Evolutionary conservation across 2,329 filamentous ascomycete species (phyloP), one percentile per base, ranked within the genome.

Genomic region (Celoporthe dispersa): DNA sequence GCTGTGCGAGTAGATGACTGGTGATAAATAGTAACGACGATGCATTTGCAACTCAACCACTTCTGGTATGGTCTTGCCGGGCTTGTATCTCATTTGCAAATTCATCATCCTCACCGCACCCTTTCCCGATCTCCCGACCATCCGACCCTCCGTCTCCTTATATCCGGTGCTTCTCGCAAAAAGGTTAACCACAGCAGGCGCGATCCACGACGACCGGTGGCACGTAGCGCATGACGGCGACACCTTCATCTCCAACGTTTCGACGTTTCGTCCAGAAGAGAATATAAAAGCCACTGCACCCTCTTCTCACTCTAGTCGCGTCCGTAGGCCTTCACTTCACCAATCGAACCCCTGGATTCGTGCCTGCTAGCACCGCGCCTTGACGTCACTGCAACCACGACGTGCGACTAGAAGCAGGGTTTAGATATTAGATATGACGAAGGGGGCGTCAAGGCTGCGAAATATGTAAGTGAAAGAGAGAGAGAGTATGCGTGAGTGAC

Each of bases 341-440:
- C 60, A 63, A 39, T 63, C 33, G 59, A 61, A 37, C 8, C 31
- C 31, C 33, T 37, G 33, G 31, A 14, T 61, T 8, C 59, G 33
- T 39, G 14, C 8, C 35, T 35, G 59, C 33, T 61, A 61, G 59
- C 59, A 61, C 59, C 11, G 16, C 19, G 19, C 59, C 60, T 63
- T 63, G 60, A 63, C 60, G 60, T 63, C 60, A 63, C 60, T 41
- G 35, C 60, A 44, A 31, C 60, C 35, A 41, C 35, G 4, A 63
- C 35, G 2, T 31, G n/a, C 12, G 33, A 14, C 35, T 8, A 16
- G 37, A 63, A 63, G 60, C 60, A 63, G n/a, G 60, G 39, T 63
- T 44, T 22, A 3, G 11, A 8, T 44, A 6, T 37, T 25, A 25
- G 22, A 61, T 39, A 39, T 61, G 59, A 37, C 35, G 19, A 12